phyloP scores from a whole-genome alignment of 2,329 filamentous ascomycete genomes.

The Xylariaceae sp. region DNA sequence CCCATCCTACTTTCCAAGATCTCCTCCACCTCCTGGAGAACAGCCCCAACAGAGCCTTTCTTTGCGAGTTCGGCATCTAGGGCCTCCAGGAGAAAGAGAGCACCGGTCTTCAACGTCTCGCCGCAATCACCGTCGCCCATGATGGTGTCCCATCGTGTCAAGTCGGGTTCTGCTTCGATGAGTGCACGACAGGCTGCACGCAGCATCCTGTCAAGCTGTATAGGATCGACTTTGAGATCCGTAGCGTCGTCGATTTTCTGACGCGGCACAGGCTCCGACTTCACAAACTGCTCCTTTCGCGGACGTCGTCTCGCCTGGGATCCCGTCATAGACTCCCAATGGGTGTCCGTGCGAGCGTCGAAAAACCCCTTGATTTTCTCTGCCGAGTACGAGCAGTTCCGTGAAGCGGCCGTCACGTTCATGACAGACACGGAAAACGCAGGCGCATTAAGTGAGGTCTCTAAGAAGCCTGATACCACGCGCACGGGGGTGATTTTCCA shows the following conservation, averaged over 20 bases:
- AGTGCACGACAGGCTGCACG: constrained; percentile 48
- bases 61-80: constrained; percentile 37
- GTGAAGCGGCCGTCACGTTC: constrained; percentile 48
- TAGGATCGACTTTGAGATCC: constrained; percentile 48
- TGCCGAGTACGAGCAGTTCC: constrained; percentile 41
- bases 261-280: constrained; percentile 32
- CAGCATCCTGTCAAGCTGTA: constrained; percentile 49
- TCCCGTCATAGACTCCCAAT: constrained; percentile 49
- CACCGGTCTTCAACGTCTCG: constrained; percentile 53
- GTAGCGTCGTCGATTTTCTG: constrained; percentile 36
- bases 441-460: constrained; percentile 67
- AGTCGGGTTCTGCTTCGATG: constrained; percentile 54
- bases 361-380: constrained; percentile 57
- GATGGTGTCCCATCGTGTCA: constrained; percentile 58
- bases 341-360: constrained; percentile 57
- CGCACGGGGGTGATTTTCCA: constrained; percentile 50
- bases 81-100: constrained; percentile 43
- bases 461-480: constrained; percentile 57
- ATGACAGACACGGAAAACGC: constrained; percentile 65
- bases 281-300: constrained; percentile 42
- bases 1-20: constrained; percentile 54
- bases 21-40: constrained; percentile 47
- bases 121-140: constrained; percentile 65
- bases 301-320: constrained; percentile 36
- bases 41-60: constrained; percentile 42